Base-by-base conservation (phyloP, 2,329 filamentous ascomycete genomes). In the Fusarium poae region DNA sequence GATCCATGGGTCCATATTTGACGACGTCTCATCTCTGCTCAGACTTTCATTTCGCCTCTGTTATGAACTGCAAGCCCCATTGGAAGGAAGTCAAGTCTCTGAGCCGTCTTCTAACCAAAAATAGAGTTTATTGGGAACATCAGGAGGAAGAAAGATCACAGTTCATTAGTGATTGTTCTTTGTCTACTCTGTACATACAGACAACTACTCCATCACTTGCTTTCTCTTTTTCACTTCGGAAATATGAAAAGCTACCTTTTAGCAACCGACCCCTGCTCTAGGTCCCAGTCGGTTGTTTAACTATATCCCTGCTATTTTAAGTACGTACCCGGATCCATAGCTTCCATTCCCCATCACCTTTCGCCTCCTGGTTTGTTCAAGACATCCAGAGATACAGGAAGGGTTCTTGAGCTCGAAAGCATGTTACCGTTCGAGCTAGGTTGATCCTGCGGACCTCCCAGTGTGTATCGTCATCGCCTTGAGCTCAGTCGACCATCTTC, bases 1-100 rank as follows among this genome's bases (percentile, higher is more conserved):
- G 69, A 72, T 69, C 71, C 62, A 70, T 67, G 67, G 61, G 57
- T 69, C 71, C 71, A 73, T 73, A 62, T 73, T 67, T 71, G 65
- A 71, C 71, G 60, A 73, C 62, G 45, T 32, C 57, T 72, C 69
- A 62, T 71, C 45, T 59, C 60, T 66, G 39, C 48, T 60, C 29
- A 51, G 42, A 30, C 55, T 34, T 58, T 57, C 58, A 67, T 67
- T 58, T 64, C 57, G 62, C 34, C 57, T 67, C 46, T 59, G 21
- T 58, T 49, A 49, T 62, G 48, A 50, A 34, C 48, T 15, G 32
- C 48, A 50, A 50, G 34, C 32, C 32, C 48, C 16, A 25, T 34
- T 54, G 44, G 58, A 46, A 27, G 44, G 58, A 46, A 27, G 57
- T 37, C 35, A 35, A 32, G 15, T 61, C 18, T 55, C n/a, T 34